Conservation (phyloP, 176 grass and related monocot species). For the Bolboschoenus planiculmis region DNA sequence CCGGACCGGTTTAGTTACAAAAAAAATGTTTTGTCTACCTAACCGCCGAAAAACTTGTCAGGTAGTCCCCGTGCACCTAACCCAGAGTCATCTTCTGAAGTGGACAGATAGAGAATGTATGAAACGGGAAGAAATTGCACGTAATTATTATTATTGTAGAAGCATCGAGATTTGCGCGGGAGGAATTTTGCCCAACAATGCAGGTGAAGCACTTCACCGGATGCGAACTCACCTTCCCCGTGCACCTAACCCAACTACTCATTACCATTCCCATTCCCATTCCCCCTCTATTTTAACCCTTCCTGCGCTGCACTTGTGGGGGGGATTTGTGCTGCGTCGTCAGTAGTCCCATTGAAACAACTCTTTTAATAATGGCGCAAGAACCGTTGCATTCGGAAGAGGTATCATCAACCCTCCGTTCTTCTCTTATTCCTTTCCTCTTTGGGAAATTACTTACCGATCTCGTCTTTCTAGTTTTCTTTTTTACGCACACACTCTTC, state of each 20-base stretch:
- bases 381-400: conserved; percentile 37
- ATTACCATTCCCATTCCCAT: not conserved
- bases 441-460: not conserved
- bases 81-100: too few species aligned
- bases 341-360: too few species aligned
- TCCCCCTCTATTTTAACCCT: not conserved
- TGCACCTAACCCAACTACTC: not conserved
- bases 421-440: not conserved
- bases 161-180: too few species aligned
- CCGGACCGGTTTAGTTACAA: too few species aligned
- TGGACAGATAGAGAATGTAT: too few species aligned
- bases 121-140: too few species aligned
- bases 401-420: conserved; percentile 20
- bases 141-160: too few species aligned
- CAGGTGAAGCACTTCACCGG: too few species aligned
- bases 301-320: not conserved
- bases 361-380: conserved; percentile 33
- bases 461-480: not conserved
- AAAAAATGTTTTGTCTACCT: too few species aligned
- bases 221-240: not conserved
- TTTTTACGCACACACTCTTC: not conserved
- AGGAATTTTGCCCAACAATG: too few species aligned
- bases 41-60: too few species aligned
- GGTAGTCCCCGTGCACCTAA: too few species aligned
- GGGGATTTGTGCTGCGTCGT: not conserved